phyloP scores from a whole-genome alignment of 768 basidiomycete species.

The Mycena latifolia region DNA sequence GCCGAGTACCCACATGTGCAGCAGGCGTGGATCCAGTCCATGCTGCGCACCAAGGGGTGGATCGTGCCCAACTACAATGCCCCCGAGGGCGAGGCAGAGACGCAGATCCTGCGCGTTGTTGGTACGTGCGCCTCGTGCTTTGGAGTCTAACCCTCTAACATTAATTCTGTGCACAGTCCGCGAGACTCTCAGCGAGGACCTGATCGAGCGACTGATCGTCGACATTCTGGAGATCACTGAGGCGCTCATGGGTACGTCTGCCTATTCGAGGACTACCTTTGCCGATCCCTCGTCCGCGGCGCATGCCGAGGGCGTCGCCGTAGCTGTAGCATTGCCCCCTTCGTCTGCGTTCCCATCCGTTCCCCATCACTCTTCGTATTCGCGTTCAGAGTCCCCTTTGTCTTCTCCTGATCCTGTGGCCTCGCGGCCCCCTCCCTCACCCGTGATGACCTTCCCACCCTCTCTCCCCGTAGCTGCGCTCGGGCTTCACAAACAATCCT shows the following conservation, averaged over 20 bases:
- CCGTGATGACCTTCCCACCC: background rate
- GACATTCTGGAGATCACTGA: constrained; percentile 65
- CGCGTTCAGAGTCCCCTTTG: constrained; percentile 3
- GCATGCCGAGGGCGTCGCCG: constrained; percentile 9
- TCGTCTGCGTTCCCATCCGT: constrained; percentile 21
- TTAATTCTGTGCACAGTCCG: constrained; percentile 53
- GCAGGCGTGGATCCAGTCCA: constrained; percentile 62
- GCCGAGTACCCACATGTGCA: constrained; percentile 64
- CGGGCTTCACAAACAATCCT: constrained; percentile 4
- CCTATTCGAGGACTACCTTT: constrained; percentile 28
- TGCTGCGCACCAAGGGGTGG: constrained; percentile 52
- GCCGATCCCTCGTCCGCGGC: constrained; percentile 14
- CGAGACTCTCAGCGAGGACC: constrained; percentile 66
- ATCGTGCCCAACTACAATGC: constrained; percentile 73
- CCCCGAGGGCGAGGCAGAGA: constrained; percentile 61
- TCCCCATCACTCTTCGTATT: constrained; percentile 26
- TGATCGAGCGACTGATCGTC: constrained; percentile 62
- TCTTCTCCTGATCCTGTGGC: constrained; percentile 3
- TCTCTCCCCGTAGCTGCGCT: constrained; percentile 22
- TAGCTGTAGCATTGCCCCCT: constrained; percentile 14
- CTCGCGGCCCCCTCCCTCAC: background rate
- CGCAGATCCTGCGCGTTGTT: constrained; percentile 73
- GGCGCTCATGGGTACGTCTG: constrained; percentile 56
- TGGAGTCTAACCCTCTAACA: constrained; percentile 42
- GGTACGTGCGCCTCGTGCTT: constrained; percentile 44